phyloP scores from a whole-genome alignment of 805 yeast species.

The Priceomyces melissophilus region DNA sequence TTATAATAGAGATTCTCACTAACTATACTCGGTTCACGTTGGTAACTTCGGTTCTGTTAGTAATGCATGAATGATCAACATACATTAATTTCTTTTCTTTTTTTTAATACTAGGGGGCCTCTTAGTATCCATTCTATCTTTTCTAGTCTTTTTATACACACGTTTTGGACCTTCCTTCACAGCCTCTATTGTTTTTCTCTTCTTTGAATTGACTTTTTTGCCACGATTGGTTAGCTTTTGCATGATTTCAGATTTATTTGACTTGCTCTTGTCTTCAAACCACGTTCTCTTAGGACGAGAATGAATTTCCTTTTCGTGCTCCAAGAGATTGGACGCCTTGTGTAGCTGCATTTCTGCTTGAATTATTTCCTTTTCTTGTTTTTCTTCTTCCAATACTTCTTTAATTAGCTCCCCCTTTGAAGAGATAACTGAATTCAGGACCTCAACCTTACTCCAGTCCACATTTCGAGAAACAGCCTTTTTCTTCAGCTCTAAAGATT shows the following conservation, averaged over 20 bases:
- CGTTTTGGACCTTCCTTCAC: slow-evolving; percentile 49
- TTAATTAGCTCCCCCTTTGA: slow-evolving; percentile 57
- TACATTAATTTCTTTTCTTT: slow-evolving; percentile 1
- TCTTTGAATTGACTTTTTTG: slow-evolving; percentile 59
- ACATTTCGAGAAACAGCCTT: slow-evolving; percentile 85
- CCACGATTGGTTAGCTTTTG: slow-evolving; percentile 46
- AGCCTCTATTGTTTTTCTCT: slow-evolving; percentile 68
- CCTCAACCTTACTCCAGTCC: slow-evolving; percentile 85
- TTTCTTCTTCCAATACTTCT: slow-evolving; percentile 84
- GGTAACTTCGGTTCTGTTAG: no score
- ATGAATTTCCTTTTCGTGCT: slow-evolving; percentile 75
- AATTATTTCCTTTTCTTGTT: slow-evolving; percentile 78
- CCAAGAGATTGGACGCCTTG: slow-evolving; percentile 81
- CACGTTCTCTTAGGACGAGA: slow-evolving; percentile 95
- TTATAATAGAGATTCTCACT: no score
- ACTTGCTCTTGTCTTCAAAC: slow-evolving; percentile 71
- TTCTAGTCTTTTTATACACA: slow-evolving; percentile 75
- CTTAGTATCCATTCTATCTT: slow-evolving; percentile 49
- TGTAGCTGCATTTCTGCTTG: slow-evolving; percentile 88
- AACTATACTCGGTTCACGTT: no score
- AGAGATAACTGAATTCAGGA: slow-evolving; percentile 57
- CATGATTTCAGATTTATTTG: slow-evolving; percentile 37
- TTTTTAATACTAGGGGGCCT: slow-evolving; percentile 9
- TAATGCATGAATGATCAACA: no score
- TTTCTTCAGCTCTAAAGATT: slow-evolving; percentile 39